Evolutionary conservation across 345 rosid species (phyloP), one percentile per base, ranked within the genome.

Genomic region (Bruguiera gymnorhiza): DNA sequence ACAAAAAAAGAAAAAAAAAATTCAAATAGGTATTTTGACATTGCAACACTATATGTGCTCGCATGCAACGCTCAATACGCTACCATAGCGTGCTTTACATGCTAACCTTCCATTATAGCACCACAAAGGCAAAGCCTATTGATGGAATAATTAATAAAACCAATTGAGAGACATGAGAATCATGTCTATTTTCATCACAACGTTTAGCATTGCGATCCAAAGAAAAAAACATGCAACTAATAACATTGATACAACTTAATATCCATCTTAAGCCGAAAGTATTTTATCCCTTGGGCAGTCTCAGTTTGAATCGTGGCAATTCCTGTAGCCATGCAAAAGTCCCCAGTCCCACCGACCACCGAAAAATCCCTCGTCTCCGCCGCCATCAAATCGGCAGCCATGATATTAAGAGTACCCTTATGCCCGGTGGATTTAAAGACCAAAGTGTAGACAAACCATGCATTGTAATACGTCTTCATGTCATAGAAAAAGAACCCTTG

Each of bases 311-410:
- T 77, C 0, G 90, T 85, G 7, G 84, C 92, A 34, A 87, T 77
- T 60, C 98, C 94, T 78, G 90, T 80, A 20, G 88, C 80, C 96
- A 89, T 89, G 89, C 88, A 88, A 73, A 92, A 89, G 48, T 89
- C 88, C 23, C 96, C 94, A 0, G 96, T 89, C 32, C 94, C 89
- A 24, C 92, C 94, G 2, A 88, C 85, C 15, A 89, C 85, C 0
- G 90, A 88, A 2, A 92, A 72, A 66, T 92, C 97, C 70, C 96
- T 86, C 1, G 87, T 85, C 70, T 83, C 77, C 69, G 74, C 82
- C 76, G 66, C 76, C 83, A 83, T 70, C 68, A 82, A 76, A 61
- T 89, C 89, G 0, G 91, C 88, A 18, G 94, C 92, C 55, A 83
- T 74, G 6, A 92, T 79, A 70, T 79, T 88, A 19, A 89, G 23